phyloP scores from a whole-genome alignment of 208 protist genomes.

The Trypanosoma scelopori region DNA sequence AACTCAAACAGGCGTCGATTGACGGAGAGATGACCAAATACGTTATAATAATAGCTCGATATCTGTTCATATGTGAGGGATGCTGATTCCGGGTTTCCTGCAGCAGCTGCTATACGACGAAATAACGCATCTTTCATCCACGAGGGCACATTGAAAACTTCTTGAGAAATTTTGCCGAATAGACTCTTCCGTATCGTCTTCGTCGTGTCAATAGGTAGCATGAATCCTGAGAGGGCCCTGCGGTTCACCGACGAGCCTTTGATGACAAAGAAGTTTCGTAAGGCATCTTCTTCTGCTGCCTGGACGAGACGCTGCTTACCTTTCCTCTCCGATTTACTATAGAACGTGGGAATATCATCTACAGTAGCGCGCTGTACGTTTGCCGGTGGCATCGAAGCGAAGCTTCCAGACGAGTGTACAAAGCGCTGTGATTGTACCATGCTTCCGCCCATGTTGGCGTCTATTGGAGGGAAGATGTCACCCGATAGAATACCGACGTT shows the following conservation, averaged over 20 bases:
- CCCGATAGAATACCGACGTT: conserved; percentile 42
- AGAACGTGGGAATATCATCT: conserved; percentile 76
- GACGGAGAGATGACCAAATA: conserved; percentile 49
- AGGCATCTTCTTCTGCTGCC: conserved; percentile 41
- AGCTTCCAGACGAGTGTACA: conserved; percentile 53
- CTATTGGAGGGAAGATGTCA: conserved; percentile 37
- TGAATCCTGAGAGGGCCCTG: conserved; percentile 5
- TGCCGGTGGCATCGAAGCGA: conserved; percentile 46
- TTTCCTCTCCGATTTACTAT: conserved; percentile 57
- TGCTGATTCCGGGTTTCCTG: conserved; percentile 26
- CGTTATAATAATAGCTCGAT: conserved; percentile 51
- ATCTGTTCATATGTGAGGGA: conserved; percentile 58
- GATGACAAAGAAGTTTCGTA: conserved; percentile 49
- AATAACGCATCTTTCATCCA: conserved; percentile 84
- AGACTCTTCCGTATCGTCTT: conserved; percentile 36
- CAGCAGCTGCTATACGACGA: conserved; percentile 43
- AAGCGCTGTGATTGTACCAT: conserved; percentile 39
- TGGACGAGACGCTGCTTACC: conserved; percentile 35
- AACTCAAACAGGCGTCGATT: conserved; percentile 81
- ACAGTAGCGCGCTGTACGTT: conserved; percentile 62
- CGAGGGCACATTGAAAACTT: conserved; percentile 77
- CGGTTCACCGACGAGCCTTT: conserved; percentile 22
- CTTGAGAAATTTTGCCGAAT: conserved; percentile 64
- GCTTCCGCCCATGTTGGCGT: conserved; percentile 27
- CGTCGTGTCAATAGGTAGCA: conserved; percentile 23